Conservation (phyloP, 1,139 yeast genomes). For the Ashbya aceris region DNA sequence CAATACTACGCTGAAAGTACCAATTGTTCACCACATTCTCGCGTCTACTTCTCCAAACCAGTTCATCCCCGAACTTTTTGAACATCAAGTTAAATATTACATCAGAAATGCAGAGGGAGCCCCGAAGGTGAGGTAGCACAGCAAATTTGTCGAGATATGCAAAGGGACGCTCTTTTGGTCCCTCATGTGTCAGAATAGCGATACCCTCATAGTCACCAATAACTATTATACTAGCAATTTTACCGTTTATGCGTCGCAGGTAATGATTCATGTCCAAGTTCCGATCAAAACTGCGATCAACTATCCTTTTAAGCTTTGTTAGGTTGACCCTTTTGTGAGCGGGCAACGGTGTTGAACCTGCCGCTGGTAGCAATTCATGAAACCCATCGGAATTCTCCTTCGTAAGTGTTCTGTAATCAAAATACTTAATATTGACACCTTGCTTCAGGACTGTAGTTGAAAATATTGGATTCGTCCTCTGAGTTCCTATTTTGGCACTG, state of each 20-base stretch:
- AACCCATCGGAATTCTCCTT: slow-evolving; percentile 21
- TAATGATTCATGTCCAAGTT: slow-evolving; percentile 57
- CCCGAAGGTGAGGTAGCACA: slow-evolving; percentile 72
- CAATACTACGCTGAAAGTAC: slow-evolving; percentile 89
- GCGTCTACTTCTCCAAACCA: slow-evolving; percentile 83
- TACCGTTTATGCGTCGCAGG: slow-evolving; percentile 50
- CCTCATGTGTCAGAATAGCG: slow-evolving; percentile 82
- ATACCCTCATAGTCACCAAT: slow-evolving; percentile 96
- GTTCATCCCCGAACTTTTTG: slow-evolving; percentile 59
- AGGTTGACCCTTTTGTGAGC: slow-evolving; percentile 39
- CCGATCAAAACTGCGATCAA: slow-evolving; percentile 75
- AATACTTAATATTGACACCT: slow-evolving; percentile 59
- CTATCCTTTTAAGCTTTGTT: slow-evolving; percentile 44
- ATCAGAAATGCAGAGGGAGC: slow-evolving; percentile 90
- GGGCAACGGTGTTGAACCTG: not conserved
- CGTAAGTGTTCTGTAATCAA: slow-evolving; percentile 29
- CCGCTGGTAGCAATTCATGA: slow-evolving; percentile 10
- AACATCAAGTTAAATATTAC: slow-evolving; percentile 74
- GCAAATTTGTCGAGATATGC: slow-evolving; percentile 92
- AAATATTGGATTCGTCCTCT: slow-evolving; percentile 20
- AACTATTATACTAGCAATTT: slow-evolving; percentile 66
- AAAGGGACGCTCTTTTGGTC: slow-evolving; percentile 22
- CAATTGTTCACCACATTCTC: slow-evolving; percentile 90
- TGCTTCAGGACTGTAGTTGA: slow-evolving; percentile 68
- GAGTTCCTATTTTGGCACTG: slow-evolving; percentile 7